Evolutionary conservation across 192 early-diverging fungal species (phyloP), one percentile per base, ranked within the genome.

Genomic region (Mycoemilia scoparia): DNA sequence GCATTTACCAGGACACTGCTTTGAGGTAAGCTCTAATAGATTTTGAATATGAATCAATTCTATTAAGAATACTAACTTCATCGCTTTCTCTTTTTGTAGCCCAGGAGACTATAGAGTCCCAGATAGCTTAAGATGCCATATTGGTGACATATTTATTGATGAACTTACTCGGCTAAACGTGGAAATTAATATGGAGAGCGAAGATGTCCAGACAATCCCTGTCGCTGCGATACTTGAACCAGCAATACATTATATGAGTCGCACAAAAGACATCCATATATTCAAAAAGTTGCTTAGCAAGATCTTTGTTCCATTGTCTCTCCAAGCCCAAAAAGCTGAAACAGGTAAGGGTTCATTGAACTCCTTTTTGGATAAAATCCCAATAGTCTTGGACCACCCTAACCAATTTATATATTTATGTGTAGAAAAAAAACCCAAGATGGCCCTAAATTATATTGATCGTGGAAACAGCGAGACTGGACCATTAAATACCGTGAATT

Each of bases 121-220:
- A 7, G 40, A 57, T 32, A 49, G 54, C 42, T 44, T 44, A 3
- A 45, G 54, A 17, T 34, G 43, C 20, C 60, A 63, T 18, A 30
- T 63, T 25, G 46, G 45, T 7, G 55, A 63, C 21, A 43, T 63
- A 16, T 63, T 41, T 28, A 32, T 57, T 5, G 60, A 63, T 25
- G 60, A 63, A 35, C 39, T 63, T 7, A 54, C 51, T 7, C 32
- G 60, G 15, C 32, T 63, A 17, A 41, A 25, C 7, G 33, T 42
- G 10, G 46, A 43, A 4, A 13, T 45, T 12, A 33, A 38, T 7
- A 21, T 36, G 16, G 33, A 39, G 1, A 24, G 25, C 2, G 50
- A 49, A 1, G 41, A 29, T 7, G 16, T 32, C 11, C 32, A 41
- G 18, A 35, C 9, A 9, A 57, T 63, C 7, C 60, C 60, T 1